A percentile compares a stretch with the other conserved stretches of the same genome.
Conservation (phyloP, 2,329 filamentous ascomycete genomes). For the Fusarium tjaetaba region DNA sequence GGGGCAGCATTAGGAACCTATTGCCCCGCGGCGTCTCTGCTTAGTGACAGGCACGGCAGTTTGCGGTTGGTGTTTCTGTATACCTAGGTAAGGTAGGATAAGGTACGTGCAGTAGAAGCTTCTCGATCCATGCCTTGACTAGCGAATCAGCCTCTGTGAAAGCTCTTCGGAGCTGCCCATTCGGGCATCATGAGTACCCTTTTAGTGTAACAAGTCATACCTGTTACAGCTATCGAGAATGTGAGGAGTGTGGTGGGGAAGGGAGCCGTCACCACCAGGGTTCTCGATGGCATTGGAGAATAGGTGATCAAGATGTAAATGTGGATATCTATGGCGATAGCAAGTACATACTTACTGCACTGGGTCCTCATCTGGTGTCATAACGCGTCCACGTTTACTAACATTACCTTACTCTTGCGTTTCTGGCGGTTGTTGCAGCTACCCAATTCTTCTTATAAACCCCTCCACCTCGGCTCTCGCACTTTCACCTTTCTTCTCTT, state of each 20-base stretch:
- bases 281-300: constrained; percentile 19
- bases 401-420: constrained; percentile 1
- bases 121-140: constrained; percentile 12
- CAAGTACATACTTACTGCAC: not conserved
- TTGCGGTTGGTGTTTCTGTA: constrained; percentile 6
- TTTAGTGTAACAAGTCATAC: not conserved
- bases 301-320: not conserved
- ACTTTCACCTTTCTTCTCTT: not conserved
- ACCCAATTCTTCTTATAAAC: constrained; percentile 20
- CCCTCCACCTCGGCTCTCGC: not conserved
- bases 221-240: not conserved
- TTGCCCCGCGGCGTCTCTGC: constrained; percentile 10
- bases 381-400: not conserved
- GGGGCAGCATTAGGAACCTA: constrained; percentile 12
- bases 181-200: constrained; percentile 3
- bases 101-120: constrained; percentile 22
- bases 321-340: constrained; percentile 5
- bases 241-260: constrained; percentile 6
- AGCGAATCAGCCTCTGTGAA: constrained; percentile 5
- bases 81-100: not conserved
- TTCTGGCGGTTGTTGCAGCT: not conserved
- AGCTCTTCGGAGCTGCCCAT: constrained; percentile 26
- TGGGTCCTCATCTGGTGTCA: constrained; percentile 11
- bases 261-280: constrained; percentile 28
- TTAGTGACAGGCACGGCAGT: constrained; percentile 12